Conservation (phyloP, 1,284 basidiomycete genomes). For the Irpex lacteus region DNA sequence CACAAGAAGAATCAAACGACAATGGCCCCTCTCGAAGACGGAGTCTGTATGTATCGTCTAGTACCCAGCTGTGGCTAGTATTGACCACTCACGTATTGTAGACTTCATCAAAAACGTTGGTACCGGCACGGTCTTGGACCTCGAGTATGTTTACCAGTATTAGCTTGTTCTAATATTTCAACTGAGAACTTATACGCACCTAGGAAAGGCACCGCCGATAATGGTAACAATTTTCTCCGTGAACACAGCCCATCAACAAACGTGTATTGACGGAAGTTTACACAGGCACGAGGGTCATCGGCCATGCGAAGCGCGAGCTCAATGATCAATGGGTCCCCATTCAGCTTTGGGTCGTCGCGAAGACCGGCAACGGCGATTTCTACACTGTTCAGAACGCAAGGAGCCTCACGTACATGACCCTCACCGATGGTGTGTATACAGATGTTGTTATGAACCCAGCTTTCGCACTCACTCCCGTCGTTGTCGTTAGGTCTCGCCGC, state of each 20-base stretch:
- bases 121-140: neutral
- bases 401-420: neutral
- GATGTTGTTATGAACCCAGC: neutral
- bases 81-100: neutral
- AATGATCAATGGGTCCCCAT: neutral
- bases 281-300: neutral
- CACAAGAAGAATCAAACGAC: no score
- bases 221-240: neutral
- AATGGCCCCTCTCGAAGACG: neutral
- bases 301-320: neutral
- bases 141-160: neutral
- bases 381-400: slow-evolving; percentile 1
- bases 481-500: neutral
- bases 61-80: neutral
- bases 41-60: neutral
- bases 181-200: neutral
- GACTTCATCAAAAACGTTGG: neutral
- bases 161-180: neutral
- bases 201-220: neutral
- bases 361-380: neutral
- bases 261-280: neutral
- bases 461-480: neutral
- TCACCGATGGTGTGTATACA: neutral
- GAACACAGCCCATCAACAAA: neutral
- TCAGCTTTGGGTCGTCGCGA: slow-evolving; percentile 2